Evolutionary conservation across 257 asterid species (phyloP).

Genomic region (Striga asiatica): DNA sequence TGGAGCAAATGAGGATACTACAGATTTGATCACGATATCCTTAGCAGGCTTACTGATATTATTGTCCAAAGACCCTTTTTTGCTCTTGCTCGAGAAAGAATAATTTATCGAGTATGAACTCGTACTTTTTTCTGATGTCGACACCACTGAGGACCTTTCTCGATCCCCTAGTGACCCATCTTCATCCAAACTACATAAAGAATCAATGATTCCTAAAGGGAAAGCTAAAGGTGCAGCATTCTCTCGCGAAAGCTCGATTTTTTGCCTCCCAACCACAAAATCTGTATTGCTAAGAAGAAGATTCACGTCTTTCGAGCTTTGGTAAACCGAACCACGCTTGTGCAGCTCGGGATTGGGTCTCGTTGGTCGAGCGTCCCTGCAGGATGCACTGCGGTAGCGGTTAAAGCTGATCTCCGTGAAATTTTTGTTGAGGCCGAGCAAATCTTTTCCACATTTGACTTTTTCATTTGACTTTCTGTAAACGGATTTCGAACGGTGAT

Average conservation of each 20-base stretch:
- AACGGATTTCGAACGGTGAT: constrained; percentile 31
- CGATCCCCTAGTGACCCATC: constrained; percentile 31
- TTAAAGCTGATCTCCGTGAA: constrained; percentile 43
- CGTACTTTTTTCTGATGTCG: constrained; percentile 32
- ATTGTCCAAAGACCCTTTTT: constrained; percentile 10
- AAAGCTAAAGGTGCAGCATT: constrained; percentile 24
- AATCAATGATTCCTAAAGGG: constrained; percentile 54
- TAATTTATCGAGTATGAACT: constrained; percentile 12
- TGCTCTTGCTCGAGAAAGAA: constrained; percentile 13
- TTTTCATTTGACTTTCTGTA: constrained; percentile 37
- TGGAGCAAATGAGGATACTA: no score
- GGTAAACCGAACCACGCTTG: constrained; percentile 69
- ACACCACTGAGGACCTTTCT: constrained; percentile 30
- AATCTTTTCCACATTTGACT: no score
- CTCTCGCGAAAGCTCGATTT: constrained; percentile 54
- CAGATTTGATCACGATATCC: no score
- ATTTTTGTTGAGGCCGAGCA: constrained; percentile 24
- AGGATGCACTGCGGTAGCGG: constrained; percentile 65
- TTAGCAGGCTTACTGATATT: no score
- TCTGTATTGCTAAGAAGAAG: constrained; percentile 24
- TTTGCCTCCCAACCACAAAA: constrained; percentile 39
- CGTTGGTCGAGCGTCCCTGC: constrained; percentile 38
- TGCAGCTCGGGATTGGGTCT: constrained; percentile 21
- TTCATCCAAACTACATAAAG: constrained; percentile 58
- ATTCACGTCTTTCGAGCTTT: constrained; percentile 54